Evolutionary conservation across 2,329 filamentous ascomycete species (phyloP), one percentile per base, ranked within the genome.

Genomic region (Arthrobotrys musiformis): DNA sequence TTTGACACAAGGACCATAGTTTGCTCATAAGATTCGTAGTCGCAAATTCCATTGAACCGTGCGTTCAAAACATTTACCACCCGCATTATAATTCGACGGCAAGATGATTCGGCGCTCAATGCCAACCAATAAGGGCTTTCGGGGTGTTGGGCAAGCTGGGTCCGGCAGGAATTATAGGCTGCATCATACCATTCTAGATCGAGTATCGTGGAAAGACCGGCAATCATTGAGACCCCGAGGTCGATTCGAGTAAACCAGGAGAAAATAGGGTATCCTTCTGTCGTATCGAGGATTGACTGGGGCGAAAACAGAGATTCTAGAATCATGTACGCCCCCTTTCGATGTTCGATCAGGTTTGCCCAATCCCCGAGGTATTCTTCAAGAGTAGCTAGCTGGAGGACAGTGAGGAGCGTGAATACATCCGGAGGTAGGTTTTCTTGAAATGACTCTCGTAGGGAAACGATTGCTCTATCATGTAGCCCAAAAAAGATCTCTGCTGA

Each of bases 351-450:
- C 15, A 98, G 86, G 81, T 96, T 97, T 64, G 96, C 89, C 93
- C 93, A 98, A 82, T 99, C 95, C 11, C 95, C 95, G 52, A 98
- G 87, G 81, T 93, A 96, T 84, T 98, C 95, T 93, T 99, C 95
- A 69, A 97, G 95, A 2, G 93, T 96, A 68, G 94, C 93, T 60
- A 98, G 88, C 81, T 98, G 94, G 46, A 99, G 85, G 19, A 98
- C 94, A 0, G 94, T 96, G 75, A 97, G 83, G 33, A 98, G 86
- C 0, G 91, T 97, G 5, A 90, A 88, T 60, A 93, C 86, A 35
- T 86, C 91, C 79, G 92, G 90, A 76, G 89, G 89, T 79, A 93
- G 90, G 70, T 89, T 90, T 66, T 88, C 90, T 78, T 90, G 89
- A 17, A 98, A 85, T 3, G 90, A 91, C 35, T 87, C 86, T 7